Conservation (phyloP, 176 grass and related monocot species). For the Raddia distichophylla region DNA sequence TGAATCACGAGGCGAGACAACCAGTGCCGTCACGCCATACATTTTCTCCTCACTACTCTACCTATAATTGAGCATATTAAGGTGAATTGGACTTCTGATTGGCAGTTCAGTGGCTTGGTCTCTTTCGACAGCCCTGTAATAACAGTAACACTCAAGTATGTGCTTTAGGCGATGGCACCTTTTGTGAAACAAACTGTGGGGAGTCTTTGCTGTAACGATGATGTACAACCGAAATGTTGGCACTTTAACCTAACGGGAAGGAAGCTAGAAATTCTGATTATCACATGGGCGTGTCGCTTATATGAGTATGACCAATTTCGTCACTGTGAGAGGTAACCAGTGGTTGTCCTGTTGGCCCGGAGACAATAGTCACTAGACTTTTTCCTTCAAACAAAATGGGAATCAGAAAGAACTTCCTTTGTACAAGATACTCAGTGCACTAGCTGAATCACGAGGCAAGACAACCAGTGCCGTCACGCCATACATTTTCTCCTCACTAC, state of each 20-base stretch:
- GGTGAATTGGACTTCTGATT: constrained; percentile 29
- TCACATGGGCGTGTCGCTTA: constrained; percentile 27
- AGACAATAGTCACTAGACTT: too few species aligned
- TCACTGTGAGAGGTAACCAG: constrained; percentile 19
- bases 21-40: constrained; percentile 2
- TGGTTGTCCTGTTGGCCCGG: too few species aligned
- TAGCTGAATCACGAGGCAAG: constrained; percentile 41
- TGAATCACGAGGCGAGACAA: constrained; percentile 41
- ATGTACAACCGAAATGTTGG: constrained; percentile 54
- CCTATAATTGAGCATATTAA: constrained; percentile 34
- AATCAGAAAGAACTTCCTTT: constrained; percentile 3
- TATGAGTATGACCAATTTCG: constrained; percentile 17
- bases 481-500: constrained; percentile 29
- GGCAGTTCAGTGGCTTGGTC: constrained; percentile 24
- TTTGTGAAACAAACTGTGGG: constrained; percentile 55
- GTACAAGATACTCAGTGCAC: constrained; percentile 18
- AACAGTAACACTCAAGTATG: constrained; percentile 53
- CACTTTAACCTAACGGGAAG: constrained; percentile 62
- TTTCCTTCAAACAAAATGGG: too few species aligned
- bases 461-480: background rate
- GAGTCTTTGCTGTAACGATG: constrained; percentile 69
- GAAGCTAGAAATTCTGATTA: constrained; percentile 55
- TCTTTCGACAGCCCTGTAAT: constrained; percentile 36
- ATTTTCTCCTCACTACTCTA: constrained; percentile 20
- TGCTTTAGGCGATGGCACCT: constrained; percentile 57